Evolutionary conservation across 2,329 filamentous ascomycete species (phyloP), one percentile per base, ranked within the genome.

Genomic region (Colletotrichum liaoningense): DNA sequence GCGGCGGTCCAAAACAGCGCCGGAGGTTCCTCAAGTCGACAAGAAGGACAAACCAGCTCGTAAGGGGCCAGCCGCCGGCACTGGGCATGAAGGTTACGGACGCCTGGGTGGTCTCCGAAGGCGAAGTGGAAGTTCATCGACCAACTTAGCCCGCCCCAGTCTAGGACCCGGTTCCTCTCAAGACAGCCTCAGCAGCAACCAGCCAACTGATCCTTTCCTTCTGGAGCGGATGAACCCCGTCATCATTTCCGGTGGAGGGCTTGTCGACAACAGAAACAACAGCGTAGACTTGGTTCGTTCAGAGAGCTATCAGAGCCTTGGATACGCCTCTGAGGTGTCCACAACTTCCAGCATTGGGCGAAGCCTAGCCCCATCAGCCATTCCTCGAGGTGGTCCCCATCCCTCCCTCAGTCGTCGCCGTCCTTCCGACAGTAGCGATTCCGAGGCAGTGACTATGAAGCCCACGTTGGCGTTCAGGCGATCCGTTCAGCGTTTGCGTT

Each of bases 41-140:
- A 91, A 88, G 79, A 86, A 88, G 49, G 91, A 92, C 9, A 91
- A 88, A 75, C 79, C 85, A 8, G 74, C 85, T 28, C 89, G 93
- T 33, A 96, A 95, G 81, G 95, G 96, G 0, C 96, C 96, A 26
- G 91, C 89, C 19, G 96, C 96, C 54, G 96, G 96, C n/a, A 98
- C 96, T 49, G 96, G 96, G 0, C 95, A 98, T 78, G 96, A 98
- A 84, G 93, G 93, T 1, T 95, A 96, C 78, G 93, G 93, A 0
- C 89, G 89, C 69, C 86, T 94, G 69, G 91, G 91, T 3, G 84
- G 87, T 5, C 78, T 85, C 35, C 89, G 91, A 71, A 89, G 92
- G 35, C 89, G 93, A 67, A 94, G 91, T 78, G 90, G 88, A 72
- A 92, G 90, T 77, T 84, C 86, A 24, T 83, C 87, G 8, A 84